Evolutionary conservation across 768 basidiomycete species (phyloP).

Genomic region (Collybia sordida): DNA sequence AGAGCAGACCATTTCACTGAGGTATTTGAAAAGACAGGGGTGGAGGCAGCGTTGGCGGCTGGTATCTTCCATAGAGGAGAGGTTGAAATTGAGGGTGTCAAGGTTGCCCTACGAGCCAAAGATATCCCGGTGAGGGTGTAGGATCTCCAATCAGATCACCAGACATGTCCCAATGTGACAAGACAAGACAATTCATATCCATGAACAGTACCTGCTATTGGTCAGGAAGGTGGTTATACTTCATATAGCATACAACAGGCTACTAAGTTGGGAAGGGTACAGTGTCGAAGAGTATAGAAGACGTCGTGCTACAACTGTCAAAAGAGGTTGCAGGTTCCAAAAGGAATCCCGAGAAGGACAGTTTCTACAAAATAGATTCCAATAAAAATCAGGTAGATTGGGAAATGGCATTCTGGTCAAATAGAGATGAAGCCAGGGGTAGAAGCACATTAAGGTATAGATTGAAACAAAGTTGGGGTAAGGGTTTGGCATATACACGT

Average conservation of each 20-base stretch:
- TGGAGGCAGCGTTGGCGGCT: conserved; percentile 92
- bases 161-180: too few species aligned
- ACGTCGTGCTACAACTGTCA: too few species aligned
- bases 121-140: conserved; percentile 50
- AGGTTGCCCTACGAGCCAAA: conserved; percentile 47
- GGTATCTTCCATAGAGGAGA: conserved; percentile 95
- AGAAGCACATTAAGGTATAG: conserved; percentile 10
- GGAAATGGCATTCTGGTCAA: not conserved
- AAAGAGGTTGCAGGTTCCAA: too few species aligned
- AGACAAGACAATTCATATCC: too few species aligned
- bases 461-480: not conserved
- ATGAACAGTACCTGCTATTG: too few species aligned
- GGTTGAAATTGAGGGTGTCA: conserved; percentile 82
- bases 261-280: too few species aligned
- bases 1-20: conserved; percentile 79
- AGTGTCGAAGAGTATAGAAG: too few species aligned
- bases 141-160: not conserved
- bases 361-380: not conserved
- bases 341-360: not conserved
- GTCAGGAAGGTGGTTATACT: too few species aligned
- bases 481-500: not conserved
- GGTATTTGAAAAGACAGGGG: conserved; percentile 76
- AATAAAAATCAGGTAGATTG: not conserved
- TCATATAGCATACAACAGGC: too few species aligned
- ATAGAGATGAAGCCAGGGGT: conserved; percentile 8